Conservation (phyloP, 495 filamentous ascomycete species). For the Penicillium arizonense region DNA sequence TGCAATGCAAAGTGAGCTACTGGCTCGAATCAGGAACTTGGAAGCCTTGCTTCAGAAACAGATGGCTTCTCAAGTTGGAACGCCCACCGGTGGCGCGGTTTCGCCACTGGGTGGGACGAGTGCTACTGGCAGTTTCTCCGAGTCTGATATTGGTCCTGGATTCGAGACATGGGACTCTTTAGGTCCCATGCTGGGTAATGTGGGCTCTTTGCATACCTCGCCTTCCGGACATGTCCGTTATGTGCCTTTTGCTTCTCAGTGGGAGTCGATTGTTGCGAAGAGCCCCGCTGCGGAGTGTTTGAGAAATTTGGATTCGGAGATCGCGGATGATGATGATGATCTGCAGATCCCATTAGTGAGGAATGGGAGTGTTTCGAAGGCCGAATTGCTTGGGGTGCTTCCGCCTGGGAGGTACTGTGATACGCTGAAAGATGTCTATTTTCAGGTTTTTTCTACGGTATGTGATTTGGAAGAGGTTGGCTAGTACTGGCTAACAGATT, state of each 20-base stretch:
- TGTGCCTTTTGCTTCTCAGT: constrained; percentile 36
- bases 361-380: constrained; percentile 26
- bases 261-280: constrained; percentile 31
- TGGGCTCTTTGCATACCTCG: constrained; percentile 34
- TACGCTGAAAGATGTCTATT: constrained; percentile 39
- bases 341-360: constrained; percentile 33
- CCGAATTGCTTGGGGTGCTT: constrained; percentile 33
- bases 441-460: constrained; percentile 42
- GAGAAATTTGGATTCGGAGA: constrained; percentile 27
- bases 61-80: constrained; percentile 18
- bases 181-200: constrained; percentile 22
- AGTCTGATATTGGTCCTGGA: constrained; percentile 23
- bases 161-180: constrained; percentile 16
- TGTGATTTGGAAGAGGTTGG: constrained; percentile 1
- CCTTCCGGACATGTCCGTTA: constrained; percentile 43
- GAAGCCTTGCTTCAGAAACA: constrained; percentile 41
- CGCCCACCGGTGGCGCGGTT: constrained; percentile 15
- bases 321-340: constrained; percentile 39
- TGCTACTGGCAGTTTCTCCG: constrained; percentile 31
- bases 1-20: constrained; percentile 32
- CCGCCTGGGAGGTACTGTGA: constrained; percentile 41
- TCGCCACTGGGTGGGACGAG: constrained; percentile 36
- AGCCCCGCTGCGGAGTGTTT: constrained; percentile 28
- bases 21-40: constrained; percentile 38
- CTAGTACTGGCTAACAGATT: neutral